Evolutionary conservation across 2,329 filamentous ascomycete genomes (phyloP), one percentile per base, ranked within the genome.

Genomic region (Fusarium gaditjirri): DNA sequence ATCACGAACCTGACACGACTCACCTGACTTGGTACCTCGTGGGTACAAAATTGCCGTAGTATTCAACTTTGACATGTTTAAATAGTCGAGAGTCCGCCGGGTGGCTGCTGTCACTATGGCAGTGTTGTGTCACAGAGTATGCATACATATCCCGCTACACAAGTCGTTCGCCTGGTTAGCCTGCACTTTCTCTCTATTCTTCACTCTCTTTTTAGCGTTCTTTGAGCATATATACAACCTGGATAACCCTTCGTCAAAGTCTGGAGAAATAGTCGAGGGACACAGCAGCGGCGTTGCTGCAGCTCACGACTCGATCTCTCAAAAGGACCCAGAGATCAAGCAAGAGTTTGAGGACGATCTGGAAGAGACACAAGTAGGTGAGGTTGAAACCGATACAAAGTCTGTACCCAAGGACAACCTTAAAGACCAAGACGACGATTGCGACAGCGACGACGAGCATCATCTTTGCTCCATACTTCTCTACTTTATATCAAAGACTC

Each of bases 401-500:
- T 10, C 62, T 29, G 16, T 27, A 27, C 17, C 27, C 16, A 62
- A 46, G 11, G 39, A 55, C 46, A 54, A 27, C 12, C 53, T 31
- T 7, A 42, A 63, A 35, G 41, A 55, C 43, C 31, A 35, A 33
- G 44, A 64, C 43, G 39, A 58, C 65, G 66, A 58, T 8, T 71
- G 61, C 70, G 71, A 73, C 6, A 68, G 58, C 31, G 68, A 69
- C 68, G 71, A 73, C 71, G 71, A 73, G 46, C 59, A 69, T 38
- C 64, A 66, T 29, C 49, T 74, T n/a, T 73, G 71, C 35, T 72
- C 71, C n/a, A 8, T 74, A 16, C 68, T 73, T 19, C 71, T 73
- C 36, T 74, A 73, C 44, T 72, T 72, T 46, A 73, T 73, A 41
- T 72, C 71, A 41, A 73, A 73, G 64, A 74, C 64, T 46, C 59